Evolutionary conservation across 2,329 filamentous ascomycete genomes (phyloP), one percentile per base, ranked within the genome.

Genomic region (Colletotrichum simmondsii): DNA sequence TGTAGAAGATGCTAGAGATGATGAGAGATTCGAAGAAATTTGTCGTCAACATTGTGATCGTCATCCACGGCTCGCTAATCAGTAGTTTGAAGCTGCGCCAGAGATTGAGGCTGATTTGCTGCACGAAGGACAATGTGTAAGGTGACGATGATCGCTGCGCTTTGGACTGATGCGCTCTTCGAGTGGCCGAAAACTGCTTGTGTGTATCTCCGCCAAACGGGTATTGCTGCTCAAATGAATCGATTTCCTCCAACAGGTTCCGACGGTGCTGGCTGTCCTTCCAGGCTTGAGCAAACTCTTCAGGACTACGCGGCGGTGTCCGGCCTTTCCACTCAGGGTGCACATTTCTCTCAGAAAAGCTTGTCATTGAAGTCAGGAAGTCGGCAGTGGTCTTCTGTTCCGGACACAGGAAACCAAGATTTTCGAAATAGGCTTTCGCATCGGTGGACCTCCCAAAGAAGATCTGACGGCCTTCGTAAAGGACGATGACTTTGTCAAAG

Each of bases 401-500:
- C 2, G 83, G 83, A 26, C 83, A 92, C 26, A 88, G 84, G 75
- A 93, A 95, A 0, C 93, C 92, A 70, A 94, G 84, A 22, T 87
- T 82, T 71, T 90, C 84, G 77, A 94, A 94, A 78, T 92, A 94
- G n/a, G 85, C 80, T 73, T 88, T 91, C 1, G 92, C 92, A 8
- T 89, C 84, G 10, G 86, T 85, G 0, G 88, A 87, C 2, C 84
- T 85, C 7, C 93, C 92, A 65, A 91, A 94, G 82, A 88, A 94
- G 68, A 92, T 90, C 76, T 92, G 90, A 68, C 88, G 88, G 5
- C 92, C 92, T 75, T 92, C 88, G 77, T 93, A 92, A 2, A 93
- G 86, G 0, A 94, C 84, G 2, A 92, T 82, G 1, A 91, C 91
- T 78, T 93, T 93, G 81, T 93, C 91, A 75, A 93, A 93, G 2